Base-by-base conservation (phyloP, 2,329 filamentous ascomycete species). In the Botrytis sinoallii region DNA sequence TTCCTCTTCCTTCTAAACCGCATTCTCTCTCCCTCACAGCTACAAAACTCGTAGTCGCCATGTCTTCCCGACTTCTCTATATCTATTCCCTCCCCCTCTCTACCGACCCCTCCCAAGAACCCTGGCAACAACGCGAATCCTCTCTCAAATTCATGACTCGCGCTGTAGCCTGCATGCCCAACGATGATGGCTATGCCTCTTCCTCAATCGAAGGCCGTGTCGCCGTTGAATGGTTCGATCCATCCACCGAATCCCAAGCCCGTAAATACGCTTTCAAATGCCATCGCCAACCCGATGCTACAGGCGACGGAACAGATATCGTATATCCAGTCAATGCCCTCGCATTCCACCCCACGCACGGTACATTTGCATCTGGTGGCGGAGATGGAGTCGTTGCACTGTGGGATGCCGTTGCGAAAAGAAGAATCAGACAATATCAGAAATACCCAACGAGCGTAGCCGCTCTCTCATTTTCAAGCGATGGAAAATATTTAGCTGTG, bases 211-310 rank as follows among this genome's bases (percentile, higher is more conserved):
- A 99, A 82, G 96, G 96, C 7, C 91, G 96, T 78, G 94, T 99
- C 2, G 95, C 95, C 0, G 96, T 99, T 1, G 96, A 99, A 83
- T 98, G 95, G 93, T 98, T 99, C 82, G 96, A 98, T 81, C 93
- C 96, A 25, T 93, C 90, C 8, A 86, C 90, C 60, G 93, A 95
- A 82, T 95, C 93, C 6, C 95, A 98, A 84, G 92, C 93, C 57
- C 89, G 95, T 77, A 98, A 98, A 83, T 99, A 98, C 82, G 96
- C 96, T 22, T 99, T 99, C 89, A 99, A 99, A 83, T 99, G 96
- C 83, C 96, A 99, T 83, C 89, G 96, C 7, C 93, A 97, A 82
- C 87, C 90, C 1, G 87, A 86, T 16, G 83, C 89, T 2, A 87
- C 91, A 59, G 86, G 87, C 16, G 88, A 88, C 57, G 82, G 44